These are phyloP conservation scores for Amanita rubescens DNA, from an alignment of 768 basidiomycete genomes.

Conservation along the genomic window DNA sequence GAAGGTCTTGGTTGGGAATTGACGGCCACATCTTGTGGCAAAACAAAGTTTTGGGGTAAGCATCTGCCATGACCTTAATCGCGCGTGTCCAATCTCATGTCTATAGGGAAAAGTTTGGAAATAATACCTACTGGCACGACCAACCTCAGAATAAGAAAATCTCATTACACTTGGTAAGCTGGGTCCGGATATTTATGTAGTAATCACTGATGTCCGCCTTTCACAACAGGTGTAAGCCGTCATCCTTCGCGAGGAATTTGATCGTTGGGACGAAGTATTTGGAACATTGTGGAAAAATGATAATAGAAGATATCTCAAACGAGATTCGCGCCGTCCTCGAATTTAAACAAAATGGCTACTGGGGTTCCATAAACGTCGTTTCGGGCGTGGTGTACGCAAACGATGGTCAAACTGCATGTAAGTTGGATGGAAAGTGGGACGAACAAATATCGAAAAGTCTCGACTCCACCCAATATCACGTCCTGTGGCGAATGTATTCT, in stretches of 20 bases:
- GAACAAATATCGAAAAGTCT: conserved; percentile 67
- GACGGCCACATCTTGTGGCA: conserved; percentile 69
- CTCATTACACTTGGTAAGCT: conserved; percentile 62
- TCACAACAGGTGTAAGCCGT: conserved; percentile 66
- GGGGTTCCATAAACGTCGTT: conserved; percentile 72
- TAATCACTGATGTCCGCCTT: neutral
- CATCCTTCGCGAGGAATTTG: conserved; percentile 82
- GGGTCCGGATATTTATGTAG: neutral
- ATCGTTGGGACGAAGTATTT: conserved; percentile 90
- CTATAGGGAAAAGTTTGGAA: conserved; percentile 79
- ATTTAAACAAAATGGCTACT: conserved; percentile 83
- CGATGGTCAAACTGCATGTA: conserved; percentile 46
- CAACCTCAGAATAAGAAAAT: conserved; percentile 56
- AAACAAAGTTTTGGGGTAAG: conserved; percentile 88
- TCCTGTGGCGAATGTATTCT: conserved; percentile 71
- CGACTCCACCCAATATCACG: conserved; percentile 59
- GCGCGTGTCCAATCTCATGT: conserved; percentile 13
- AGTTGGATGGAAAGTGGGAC: conserved; percentile 89
- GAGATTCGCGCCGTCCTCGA: conserved; percentile 62
- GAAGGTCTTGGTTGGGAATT: conserved; percentile 74
- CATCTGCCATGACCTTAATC: conserved; percentile 5
- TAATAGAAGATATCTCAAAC: conserved; percentile 54
- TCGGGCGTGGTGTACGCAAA: conserved; percentile 49
- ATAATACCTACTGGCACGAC: conserved; percentile 74
- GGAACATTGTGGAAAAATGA: conserved; percentile 78